Evolutionary conservation across 106 monocot genomes (phyloP).

Genomic region (Platanthera guangdongensis): DNA sequence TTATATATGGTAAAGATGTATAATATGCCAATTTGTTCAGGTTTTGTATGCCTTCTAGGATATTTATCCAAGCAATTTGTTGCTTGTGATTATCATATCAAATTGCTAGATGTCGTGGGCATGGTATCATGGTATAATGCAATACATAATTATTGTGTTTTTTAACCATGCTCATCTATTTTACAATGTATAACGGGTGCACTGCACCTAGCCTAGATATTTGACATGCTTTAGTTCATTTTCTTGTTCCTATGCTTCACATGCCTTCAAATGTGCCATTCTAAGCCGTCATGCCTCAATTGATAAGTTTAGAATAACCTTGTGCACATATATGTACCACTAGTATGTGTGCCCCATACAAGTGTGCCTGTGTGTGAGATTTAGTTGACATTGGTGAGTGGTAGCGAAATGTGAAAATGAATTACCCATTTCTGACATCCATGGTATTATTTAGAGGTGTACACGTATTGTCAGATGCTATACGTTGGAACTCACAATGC

Average conservation of each 20-base stretch:
- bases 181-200: not conserved
- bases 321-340: not conserved
- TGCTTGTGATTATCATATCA: not conserved
- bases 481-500: not conserved
- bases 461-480: not conserved
- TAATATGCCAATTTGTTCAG: not conserved
- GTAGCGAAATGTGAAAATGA: not conserved
- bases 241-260: not conserved
- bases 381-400: not conserved
- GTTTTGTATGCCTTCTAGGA: not conserved
- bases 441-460: not conserved
- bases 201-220: not conserved
- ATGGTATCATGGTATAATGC: not conserved
- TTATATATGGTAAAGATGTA: no score
- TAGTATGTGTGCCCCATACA: not conserved
- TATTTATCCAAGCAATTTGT: not conserved
- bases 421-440: not conserved
- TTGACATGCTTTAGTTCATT: not conserved
- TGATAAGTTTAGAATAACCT: not conserved
- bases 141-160: not conserved
- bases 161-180: not conserved
- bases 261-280: not conserved
- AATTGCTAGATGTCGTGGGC: not conserved
- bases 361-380: not conserved
- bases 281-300: not conserved